These are phyloP conservation scores for Calvatia gigantea DNA, from an alignment of 768 basidiomycete genomes.

Conservation along the genomic window DNA sequence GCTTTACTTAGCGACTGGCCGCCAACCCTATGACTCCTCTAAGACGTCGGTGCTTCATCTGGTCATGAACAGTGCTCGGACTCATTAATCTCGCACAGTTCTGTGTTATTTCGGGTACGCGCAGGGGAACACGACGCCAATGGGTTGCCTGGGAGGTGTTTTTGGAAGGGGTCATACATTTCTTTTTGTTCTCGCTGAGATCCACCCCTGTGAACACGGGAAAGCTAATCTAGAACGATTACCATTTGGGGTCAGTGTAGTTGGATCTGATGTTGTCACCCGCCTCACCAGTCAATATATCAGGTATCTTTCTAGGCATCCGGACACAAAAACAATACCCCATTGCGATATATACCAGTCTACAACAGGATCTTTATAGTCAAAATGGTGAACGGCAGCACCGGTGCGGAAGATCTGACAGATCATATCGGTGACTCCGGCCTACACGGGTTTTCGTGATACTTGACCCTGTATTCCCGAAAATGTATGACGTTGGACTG, in stretches of 20 bases:
- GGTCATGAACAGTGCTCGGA: constrained; percentile 1
- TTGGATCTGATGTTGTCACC: constrained; percentile 1
- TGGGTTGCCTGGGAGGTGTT: neutral
- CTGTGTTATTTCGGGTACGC: neutral
- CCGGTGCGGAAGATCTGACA: neutral
- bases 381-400: neutral
- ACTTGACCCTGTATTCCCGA: neutral
- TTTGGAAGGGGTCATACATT: constrained; percentile 1
- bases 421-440: constrained; percentile 5
- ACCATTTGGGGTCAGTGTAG: constrained; percentile 9
- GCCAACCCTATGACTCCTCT: neutral
- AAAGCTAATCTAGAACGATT: constrained; percentile 5
- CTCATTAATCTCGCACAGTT: constrained; percentile 1
- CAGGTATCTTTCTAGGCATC: neutral
- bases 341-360: constrained; percentile 4
- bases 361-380: neutral
- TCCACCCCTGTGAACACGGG: constrained; percentile 5
- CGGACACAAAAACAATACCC: neutral
- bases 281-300: neutral
- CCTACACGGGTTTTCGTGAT: constrained; percentile 1
- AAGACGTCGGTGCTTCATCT: neutral
- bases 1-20: neutral
- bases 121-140: neutral
- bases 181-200: constrained; percentile 10
- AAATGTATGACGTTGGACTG: constrained; percentile 2